Percentiles rank a stretch among this genome's conserved stretches.
phyloP scores from a whole-genome alignment of 768 basidiomycete genomes.

The Tricholoma bakamatsutake region DNA sequence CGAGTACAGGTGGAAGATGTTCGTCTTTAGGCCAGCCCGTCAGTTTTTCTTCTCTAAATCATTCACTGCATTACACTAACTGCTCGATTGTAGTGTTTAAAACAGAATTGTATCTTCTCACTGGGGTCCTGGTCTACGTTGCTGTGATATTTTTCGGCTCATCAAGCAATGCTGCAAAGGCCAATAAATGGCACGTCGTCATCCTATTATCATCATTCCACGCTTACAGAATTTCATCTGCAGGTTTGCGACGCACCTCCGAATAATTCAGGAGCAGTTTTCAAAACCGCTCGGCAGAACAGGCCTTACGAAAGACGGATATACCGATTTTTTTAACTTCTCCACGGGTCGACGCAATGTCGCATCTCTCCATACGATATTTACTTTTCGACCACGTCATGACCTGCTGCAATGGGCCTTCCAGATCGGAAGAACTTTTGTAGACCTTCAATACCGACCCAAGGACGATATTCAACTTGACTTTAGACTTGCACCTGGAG shows the following conservation, averaged over 20 bases:
- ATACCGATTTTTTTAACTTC: conserved; percentile 78
- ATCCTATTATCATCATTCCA: conserved; percentile 8
- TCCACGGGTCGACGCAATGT: conserved; percentile 82
- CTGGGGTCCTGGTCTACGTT: conserved; percentile 50
- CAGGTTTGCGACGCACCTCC: conserved; percentile 58
- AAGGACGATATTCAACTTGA: conserved; percentile 71
- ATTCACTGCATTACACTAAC: background rate
- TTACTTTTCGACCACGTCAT: conserved; percentile 78
- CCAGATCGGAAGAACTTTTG: conserved; percentile 55
- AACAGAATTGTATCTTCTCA: conserved; percentile 54
- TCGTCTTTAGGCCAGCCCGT: conserved; percentile 82
- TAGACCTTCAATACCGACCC: conserved; percentile 72
- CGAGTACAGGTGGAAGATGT: conserved; percentile 65
- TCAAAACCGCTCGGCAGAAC: conserved; percentile 50
- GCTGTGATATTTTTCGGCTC: conserved; percentile 55
- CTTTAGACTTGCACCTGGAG: conserved; percentile 58
- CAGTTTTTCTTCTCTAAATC: conserved; percentile 20
- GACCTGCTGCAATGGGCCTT: conserved; percentile 65
- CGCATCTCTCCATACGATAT: conserved; percentile 71
- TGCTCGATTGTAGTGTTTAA: conserved; percentile 45
- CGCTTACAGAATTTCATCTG: conserved; percentile 8
- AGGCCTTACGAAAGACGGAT: conserved; percentile 60
- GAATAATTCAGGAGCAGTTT: conserved; percentile 68
- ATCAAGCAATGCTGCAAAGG: conserved; percentile 50
- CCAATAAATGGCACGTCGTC: conserved; percentile 59